A percentile compares a stretch with the other conserved stretches of the same genome.
Evolutionary conservation across 805 yeast species (phyloP).

Genomic region (Metschnikowia hibisci): DNA sequence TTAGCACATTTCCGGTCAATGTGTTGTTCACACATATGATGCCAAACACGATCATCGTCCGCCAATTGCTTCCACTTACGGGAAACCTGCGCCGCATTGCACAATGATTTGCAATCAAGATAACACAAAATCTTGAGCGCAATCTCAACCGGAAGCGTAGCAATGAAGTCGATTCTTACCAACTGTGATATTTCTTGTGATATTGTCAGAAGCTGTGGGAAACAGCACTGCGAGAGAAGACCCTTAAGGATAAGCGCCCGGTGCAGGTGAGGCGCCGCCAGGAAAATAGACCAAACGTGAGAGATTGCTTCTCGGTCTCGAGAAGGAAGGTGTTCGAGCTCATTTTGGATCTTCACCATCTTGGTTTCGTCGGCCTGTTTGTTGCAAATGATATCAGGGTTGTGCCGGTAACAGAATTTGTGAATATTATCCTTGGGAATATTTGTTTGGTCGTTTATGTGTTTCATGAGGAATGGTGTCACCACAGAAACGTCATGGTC

Average conservation of each 20-base stretch:
- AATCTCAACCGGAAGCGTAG: conserved; percentile 81
- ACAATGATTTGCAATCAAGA: conserved; percentile 87
- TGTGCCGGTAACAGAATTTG: conserved; percentile 85
- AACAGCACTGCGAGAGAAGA: conserved; percentile 83
- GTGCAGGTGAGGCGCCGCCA: conserved; percentile 64
- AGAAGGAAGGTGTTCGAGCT: conserved; percentile 56
- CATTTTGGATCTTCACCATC: conserved; percentile 59
- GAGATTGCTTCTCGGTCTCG: conserved; percentile 73
- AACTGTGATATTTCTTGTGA: conserved; percentile 74
- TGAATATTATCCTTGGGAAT: conserved; percentile 52
- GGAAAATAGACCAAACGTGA: conserved; percentile 80
- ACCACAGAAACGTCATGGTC: conserved; percentile 25
- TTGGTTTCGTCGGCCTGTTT: conserved; percentile 61
- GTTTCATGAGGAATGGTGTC: conserved; percentile 40
- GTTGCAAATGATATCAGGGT: conserved; percentile 78
- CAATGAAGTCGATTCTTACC: conserved; percentile 83
- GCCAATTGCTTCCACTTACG: conserved; percentile 84
- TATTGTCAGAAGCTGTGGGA: conserved; percentile 87
- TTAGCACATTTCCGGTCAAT: conserved; percentile 95
- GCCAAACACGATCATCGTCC: conserved; percentile 97
- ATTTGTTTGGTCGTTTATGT: conserved; percentile 38
- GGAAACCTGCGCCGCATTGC: conserved; percentile 91
- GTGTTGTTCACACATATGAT: conserved; percentile 97
- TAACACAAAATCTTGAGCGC: conserved; percentile 82
- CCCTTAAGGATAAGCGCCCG: conserved; percentile 80